Evolutionary conservation across 345 rosid species (phyloP), one percentile per base, ranked within the genome.

Genomic region (Isatis tinctoria): DNA sequence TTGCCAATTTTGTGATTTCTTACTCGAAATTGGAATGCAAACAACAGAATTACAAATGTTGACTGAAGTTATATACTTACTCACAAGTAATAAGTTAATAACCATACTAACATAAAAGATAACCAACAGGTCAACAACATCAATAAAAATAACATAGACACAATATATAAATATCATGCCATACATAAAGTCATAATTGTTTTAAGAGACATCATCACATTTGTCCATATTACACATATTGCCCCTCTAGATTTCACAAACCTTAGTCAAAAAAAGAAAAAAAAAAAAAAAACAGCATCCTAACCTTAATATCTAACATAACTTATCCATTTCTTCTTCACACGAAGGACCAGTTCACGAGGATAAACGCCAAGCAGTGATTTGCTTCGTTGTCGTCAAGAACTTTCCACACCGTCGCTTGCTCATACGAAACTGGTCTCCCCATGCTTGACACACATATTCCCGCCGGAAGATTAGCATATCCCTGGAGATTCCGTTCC

Each of bases 391-490:
- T 91, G 11, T 91, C 97, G 4, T 88, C 84, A 24, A 91, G 77
- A 51, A 94, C 97, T 80, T 94, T 94, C 97, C 95, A 91, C 30
- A 93, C 96, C 6, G 90, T 80, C 1, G 90, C 97, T 68, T 89
- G 89, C 72, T 92, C 98, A 32, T 91, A 94, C 7, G 98, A 87
- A 45, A 86, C 83, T 5, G 97, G 90, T 79, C 98, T 88, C 24
- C 96, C 93, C 97, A 94, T 92, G 80, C 97, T 88, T 8, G 98
- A 94, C 20, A 82, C 61, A 37, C 98, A 91, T 45, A 92, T 83
- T 26, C 98, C 98, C 11, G 87, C 83, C 10, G 90, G 92, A 30
- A 94, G 87, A 65, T 87, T 83, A 4, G 90, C 87, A 37, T 88
- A 88, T 0, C 97, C 97, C 98, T 94, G 41, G 37, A 60, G 12